Percentiles rank a stretch among this genome's conserved stretches.
phyloP scores from a whole-genome alignment of 192 early-diverging fungal genomes.

The Entomortierella parvispora region DNA sequence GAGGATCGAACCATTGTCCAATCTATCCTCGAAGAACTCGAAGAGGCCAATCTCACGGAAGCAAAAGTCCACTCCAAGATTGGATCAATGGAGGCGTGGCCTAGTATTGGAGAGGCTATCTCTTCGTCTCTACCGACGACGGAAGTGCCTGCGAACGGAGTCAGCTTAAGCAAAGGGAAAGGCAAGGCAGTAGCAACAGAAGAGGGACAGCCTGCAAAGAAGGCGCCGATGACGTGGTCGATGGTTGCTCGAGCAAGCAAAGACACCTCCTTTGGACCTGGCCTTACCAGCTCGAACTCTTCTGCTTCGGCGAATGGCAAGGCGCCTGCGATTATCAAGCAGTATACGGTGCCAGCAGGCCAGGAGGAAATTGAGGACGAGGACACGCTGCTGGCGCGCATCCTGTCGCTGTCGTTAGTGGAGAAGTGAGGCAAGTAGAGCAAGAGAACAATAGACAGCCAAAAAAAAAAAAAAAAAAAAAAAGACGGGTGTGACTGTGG shows the following conservation, averaged over 20 bases:
- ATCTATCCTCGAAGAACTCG: constrained; percentile 28
- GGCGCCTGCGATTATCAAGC: constrained; percentile 23
- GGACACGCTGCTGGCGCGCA: constrained; percentile 39
- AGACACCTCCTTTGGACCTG: neutral
- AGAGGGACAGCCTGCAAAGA: neutral
- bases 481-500: neutral
- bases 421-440: constrained; percentile 27
- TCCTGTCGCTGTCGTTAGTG: constrained; percentile 41
- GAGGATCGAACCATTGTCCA: constrained; percentile 37
- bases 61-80: too few species aligned
- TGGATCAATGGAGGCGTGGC: constrained; percentile 12
- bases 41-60: constrained; percentile 2
- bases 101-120: constrained; percentile 7
- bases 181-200: neutral
- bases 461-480: neutral
- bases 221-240: constrained; percentile 31
- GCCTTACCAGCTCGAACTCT: neutral
- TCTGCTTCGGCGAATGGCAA: neutral
- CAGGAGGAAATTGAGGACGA: constrained; percentile 47
- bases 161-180: neutral
- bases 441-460: neutral
- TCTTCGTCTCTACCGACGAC: neutral
- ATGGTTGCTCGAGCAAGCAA: constrained; percentile 27
- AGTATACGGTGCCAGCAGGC: constrained; percentile 10
- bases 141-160: neutral